Evolutionary conservation across 1,139 yeast genomes (phyloP).

Genomic region (Zygoascus hellenicus): DNA sequence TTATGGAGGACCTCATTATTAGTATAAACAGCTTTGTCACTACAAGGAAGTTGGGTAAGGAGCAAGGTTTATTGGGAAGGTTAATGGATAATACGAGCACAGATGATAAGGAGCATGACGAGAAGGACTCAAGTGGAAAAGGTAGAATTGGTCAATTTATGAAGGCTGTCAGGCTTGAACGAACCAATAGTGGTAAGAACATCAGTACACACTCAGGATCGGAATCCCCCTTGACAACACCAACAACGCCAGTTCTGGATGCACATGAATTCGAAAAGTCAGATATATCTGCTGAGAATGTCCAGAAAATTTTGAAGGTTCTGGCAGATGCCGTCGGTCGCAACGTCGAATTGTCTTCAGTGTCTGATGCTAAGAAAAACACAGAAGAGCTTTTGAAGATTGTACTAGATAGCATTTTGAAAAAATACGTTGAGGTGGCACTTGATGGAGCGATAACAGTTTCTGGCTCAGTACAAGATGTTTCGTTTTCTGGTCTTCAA

Average conservation of each 20-base stretch:
- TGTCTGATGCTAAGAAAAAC: conserved; percentile 52
- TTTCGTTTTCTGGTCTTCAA: conserved; percentile 45
- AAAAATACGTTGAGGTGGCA: conserved; percentile 66
- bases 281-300: conserved; percentile 32
- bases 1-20: conserved; percentile 40
- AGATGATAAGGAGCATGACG: conserved; percentile 10
- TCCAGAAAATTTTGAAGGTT: conserved; percentile 62
- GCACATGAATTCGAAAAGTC: conserved; percentile 17
- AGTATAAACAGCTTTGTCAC: conserved; percentile 25
- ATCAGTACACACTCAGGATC: conserved; percentile 7
- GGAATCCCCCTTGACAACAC: conserved; percentile 1
- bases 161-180: conserved; percentile 29
- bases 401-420: conserved; percentile 64
- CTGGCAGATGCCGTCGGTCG: conserved; percentile 79
- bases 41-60: conserved; percentile 20
- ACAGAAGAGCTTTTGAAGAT: conserved; percentile 64
- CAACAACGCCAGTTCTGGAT: conserved; percentile 7
- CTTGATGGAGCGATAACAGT: conserved; percentile 54
- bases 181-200: conserved; percentile 19
- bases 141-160: conserved; percentile 32
- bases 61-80: conserved; percentile 26
- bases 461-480: conserved; percentile 34
- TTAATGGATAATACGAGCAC: conserved; percentile 13
- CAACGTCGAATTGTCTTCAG: conserved; percentile 65
- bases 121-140: conserved; percentile 20